phyloP scores from a whole-genome alignment of 495 filamentous ascomycete genomes.

The Penicillium canariense region DNA sequence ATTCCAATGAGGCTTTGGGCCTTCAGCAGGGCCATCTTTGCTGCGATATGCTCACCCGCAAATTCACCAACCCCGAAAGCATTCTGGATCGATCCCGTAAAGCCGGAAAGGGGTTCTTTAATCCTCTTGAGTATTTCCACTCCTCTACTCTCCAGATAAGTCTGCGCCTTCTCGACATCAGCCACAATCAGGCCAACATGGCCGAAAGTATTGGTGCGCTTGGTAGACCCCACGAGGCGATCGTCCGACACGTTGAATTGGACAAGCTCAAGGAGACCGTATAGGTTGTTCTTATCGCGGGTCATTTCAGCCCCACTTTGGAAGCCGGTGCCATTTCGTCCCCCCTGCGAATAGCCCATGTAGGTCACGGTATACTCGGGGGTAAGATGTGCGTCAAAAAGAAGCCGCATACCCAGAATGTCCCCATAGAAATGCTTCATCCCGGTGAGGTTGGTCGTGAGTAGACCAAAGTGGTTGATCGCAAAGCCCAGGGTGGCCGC shows the following conservation, averaged over 20 bases:
- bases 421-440: conserved; percentile 30
- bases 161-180: conserved; percentile 22
- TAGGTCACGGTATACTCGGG: conserved; percentile 28
- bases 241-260: conserved; percentile 19
- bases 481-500: conserved; percentile 29
- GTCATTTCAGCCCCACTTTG: not conserved
- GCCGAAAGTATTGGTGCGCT: conserved; percentile 20
- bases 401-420: conserved; percentile 33
- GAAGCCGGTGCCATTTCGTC: conserved; percentile 34
- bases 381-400: conserved; percentile 29
- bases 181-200: conserved; percentile 30
- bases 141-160: conserved; percentile 13
- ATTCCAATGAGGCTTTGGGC: conserved; percentile 16
- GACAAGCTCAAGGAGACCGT: conserved; percentile 32
- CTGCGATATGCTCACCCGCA: conserved; percentile 5
- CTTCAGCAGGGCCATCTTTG: conserved; percentile 7
- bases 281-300: conserved; percentile 10
- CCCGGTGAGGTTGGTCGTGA: conserved; percentile 23
- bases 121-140: conserved; percentile 25
- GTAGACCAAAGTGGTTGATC: conserved; percentile 33
- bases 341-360: conserved; percentile 30
- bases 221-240: conserved; percentile 9
- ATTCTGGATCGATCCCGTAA: conserved; percentile 10
- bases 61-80: conserved; percentile 13
- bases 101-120: conserved; percentile 10